These are phyloP conservation scores for Colletotrichum sp. DNA, from an alignment of 2,329 filamentous ascomycete genomes.

Conservation along the genomic window DNA sequence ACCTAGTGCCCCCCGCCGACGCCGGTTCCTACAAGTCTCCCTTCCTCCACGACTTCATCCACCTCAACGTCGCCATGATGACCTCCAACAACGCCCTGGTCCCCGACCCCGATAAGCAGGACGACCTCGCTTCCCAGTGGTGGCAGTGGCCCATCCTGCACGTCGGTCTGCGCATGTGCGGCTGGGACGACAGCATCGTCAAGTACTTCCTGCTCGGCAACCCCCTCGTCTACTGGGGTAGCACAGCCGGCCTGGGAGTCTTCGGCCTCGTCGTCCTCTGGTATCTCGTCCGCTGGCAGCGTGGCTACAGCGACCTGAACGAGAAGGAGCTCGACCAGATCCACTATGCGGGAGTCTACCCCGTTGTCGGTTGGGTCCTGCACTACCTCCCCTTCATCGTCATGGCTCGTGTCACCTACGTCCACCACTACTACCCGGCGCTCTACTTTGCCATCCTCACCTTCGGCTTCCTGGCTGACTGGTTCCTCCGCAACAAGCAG, in stretches of 20 bases:
- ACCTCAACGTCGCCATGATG: slow-evolving; percentile 99
- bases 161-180: slow-evolving; percentile 97
- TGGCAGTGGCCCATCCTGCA: slow-evolving; percentile 99
- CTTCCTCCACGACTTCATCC: slow-evolving; percentile 96
- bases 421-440: slow-evolving; percentile 98
- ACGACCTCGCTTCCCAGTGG: slow-evolving; percentile 93
- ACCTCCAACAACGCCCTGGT: slow-evolving; percentile 99
- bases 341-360: slow-evolving; percentile 92
- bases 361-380: slow-evolving; percentile 90
- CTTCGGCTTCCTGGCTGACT: slow-evolving; percentile 88
- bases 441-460: slow-evolving; percentile 95
- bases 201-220: slow-evolving; percentile 99
- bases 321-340: slow-evolving; percentile 87
- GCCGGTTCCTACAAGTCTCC: slow-evolving; percentile 94
- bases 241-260: slow-evolving; percentile 77
- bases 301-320: slow-evolving; percentile 85
- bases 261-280: slow-evolving; percentile 77
- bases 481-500: slow-evolving; percentile 72
- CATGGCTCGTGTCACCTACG: slow-evolving; percentile 98
- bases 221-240: slow-evolving; percentile 94
- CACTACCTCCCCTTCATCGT: slow-evolving; percentile 96
- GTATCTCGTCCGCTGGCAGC: slow-evolving; percentile 95
- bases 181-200: slow-evolving; percentile 93
- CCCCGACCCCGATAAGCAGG: slow-evolving; percentile 97
- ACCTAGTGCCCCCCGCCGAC: slow-evolving; percentile 81